phyloP scores from a whole-genome alignment of 805 yeast species.

The Yarrowia sp. region DNA sequence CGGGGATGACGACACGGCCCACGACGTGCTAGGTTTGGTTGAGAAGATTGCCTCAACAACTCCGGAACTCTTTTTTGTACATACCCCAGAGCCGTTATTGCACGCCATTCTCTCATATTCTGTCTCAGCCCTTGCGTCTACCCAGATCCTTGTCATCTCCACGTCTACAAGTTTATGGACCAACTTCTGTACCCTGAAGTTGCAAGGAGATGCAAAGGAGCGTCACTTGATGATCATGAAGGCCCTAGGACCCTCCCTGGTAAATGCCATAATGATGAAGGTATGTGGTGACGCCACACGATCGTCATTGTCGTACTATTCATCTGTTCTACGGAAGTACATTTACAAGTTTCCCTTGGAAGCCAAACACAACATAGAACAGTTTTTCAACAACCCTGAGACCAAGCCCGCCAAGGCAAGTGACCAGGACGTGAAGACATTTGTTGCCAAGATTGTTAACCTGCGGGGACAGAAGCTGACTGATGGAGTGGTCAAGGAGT shows the following conservation, averaged over 20 bases:
- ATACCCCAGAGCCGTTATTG: slow-evolving; percentile 1
- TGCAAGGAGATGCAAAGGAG: slow-evolving; percentile 18
- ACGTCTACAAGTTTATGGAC: slow-evolving; percentile 57
- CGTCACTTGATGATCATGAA: slow-evolving; percentile 31
- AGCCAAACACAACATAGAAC: slow-evolving; percentile 27
- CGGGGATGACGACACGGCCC: slow-evolving; percentile 4
- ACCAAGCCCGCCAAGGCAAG: slow-evolving; percentile 20
- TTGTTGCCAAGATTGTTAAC: slow-evolving; percentile 35
- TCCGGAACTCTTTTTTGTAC: slow-evolving; percentile 15
- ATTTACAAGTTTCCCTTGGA: slow-evolving; percentile 28
- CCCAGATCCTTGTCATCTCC: slow-evolving; percentile 56
- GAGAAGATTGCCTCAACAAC: slow-evolving; percentile 3
- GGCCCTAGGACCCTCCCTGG: slow-evolving; percentile 37
- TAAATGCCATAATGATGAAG: slow-evolving; percentile 41
- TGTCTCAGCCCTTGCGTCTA: slow-evolving; percentile 43
- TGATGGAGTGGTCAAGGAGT: slow-evolving; percentile 33
- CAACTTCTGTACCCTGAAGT: slow-evolving; percentile 37
- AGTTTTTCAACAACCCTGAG: slow-evolving; percentile 28
- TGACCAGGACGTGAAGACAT: slow-evolving; percentile 26
- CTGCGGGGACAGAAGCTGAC: slow-evolving; percentile 37
- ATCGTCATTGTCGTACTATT: slow-evolving; percentile 44
- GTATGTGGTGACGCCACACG: slow-evolving; percentile 44
- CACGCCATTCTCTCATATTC: not conserved
- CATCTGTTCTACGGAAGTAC: slow-evolving; percentile 40
- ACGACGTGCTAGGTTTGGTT: slow-evolving; percentile 7